Base-by-base conservation (phyloP, 306 rosid species). In the Acacia confusa region DNA sequence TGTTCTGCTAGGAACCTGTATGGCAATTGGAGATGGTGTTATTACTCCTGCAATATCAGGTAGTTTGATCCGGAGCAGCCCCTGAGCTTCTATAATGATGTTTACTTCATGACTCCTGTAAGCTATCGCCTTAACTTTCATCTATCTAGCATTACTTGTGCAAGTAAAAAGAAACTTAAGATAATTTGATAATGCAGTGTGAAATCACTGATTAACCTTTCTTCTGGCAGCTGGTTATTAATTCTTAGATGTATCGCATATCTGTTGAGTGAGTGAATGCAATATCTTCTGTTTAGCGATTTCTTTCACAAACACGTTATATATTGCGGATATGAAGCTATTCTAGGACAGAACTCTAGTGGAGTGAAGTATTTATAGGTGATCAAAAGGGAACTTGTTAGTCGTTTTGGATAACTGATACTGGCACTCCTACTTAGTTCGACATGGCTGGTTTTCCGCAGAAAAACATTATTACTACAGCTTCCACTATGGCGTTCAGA, bases 11-110 rank as follows among this genome's bases (percentile, higher is more conserved):
- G 97, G 94, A 75, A 90, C 97, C 74, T 84, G 90, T 79, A 90
- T 92, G 97, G 87, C 88, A 53, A 87, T 90, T 40, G 91, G 90
- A 60, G 92, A 92, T 60, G 92, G 92, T 66, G 90, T 90, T 60
- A 84, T 92, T 72, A 92, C 97, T 78, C 97, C 94, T 41, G 87
- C 97, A 83, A 90, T 92, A 84, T 92, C 94, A 88, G 97, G 97
- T 88, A 72, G 76, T 84, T 36, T 84, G 32, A 76, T 75, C 84
- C 60, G 68, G 72, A 75, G 79, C 47, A 73, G 65, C 75, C 76
- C 44, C 75, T 76, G 64, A 80, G 80, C 78, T 76, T 84, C 87
- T 81, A 47, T 71, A 69, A 50, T 82, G 83, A 81, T 82, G 50
- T 74, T 82, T 76, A 52, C 81, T 78, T 78, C 85, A 50, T 82